phyloP scores from a whole-genome alignment of 306 rosid genomes.

The Geum urbanum region DNA sequence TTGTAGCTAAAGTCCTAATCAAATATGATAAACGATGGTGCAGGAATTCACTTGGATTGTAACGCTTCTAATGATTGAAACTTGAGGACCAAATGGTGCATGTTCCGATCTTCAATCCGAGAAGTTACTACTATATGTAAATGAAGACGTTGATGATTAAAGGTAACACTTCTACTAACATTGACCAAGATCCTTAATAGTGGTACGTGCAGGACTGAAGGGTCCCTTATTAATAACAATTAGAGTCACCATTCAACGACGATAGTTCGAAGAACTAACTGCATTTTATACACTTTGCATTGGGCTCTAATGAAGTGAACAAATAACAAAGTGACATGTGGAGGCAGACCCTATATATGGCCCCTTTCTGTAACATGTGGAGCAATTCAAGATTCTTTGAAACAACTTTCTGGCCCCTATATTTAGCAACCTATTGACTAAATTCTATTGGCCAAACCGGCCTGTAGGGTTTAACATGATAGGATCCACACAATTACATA shows the following conservation, averaged over 20 bases:
- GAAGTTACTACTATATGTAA: neutral
- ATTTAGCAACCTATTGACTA: no score
- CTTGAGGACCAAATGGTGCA: neutral
- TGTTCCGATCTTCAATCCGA: neutral
- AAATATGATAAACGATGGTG: neutral
- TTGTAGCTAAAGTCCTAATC: neutral
- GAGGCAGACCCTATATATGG: neutral
- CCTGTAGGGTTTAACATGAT: neutral
- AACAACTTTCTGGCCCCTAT: neutral
- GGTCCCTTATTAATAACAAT: neutral
- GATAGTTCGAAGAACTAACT: no score
- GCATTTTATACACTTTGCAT: no score
- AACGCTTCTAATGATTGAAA: neutral
- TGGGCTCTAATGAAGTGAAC: no score
- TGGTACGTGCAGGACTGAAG: no score
- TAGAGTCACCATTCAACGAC: neutral
- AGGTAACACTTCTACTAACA: neutral
- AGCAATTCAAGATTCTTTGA: neutral
- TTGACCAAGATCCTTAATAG: conserved; percentile 1
- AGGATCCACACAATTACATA: neutral
- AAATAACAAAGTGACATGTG: neutral
- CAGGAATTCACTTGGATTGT: neutral
- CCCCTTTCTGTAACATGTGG: no score
- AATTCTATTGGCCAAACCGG: no score
- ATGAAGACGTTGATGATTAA: neutral